A percentile compares a stretch with the other conserved stretches of the same genome.
phyloP scores from a whole-genome alignment of 2,329 filamentous ascomycete genomes.

The Nigrograna mackinnonii region DNA sequence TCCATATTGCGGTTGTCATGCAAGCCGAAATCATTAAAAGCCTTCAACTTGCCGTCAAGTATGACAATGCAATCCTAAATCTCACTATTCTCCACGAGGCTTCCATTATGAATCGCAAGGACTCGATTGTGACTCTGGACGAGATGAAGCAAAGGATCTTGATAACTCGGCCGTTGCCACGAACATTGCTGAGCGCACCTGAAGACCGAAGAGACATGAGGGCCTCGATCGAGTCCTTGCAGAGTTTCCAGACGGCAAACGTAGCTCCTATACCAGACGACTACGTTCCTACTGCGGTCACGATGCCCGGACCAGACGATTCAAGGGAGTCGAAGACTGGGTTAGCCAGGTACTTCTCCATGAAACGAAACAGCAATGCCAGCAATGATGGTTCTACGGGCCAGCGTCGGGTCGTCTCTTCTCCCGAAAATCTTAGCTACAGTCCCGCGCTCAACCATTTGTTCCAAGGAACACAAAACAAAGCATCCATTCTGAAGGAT shows the following conservation, averaged over 20 bases:
- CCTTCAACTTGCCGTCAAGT: conserved; percentile 41
- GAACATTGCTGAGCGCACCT: conserved; percentile 13
- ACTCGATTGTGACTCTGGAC: conserved; percentile 36
- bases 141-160: conserved; percentile 43
- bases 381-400: conserved; percentile 8
- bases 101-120: conserved; percentile 37
- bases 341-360: conserved; percentile 25
- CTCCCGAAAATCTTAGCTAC: conserved; percentile 14
- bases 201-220: conserved; percentile 5
- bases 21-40: conserved; percentile 45
- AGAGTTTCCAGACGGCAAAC: conserved; percentile 16
- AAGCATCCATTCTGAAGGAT: conserved; percentile 28
- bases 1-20: conserved; percentile 43
- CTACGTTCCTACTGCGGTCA: conserved; percentile 23
- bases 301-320: conserved; percentile 13
- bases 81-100: conserved; percentile 40
- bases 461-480: conserved; percentile 20
- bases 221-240: conserved; percentile 13
- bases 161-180: conserved; percentile 21
- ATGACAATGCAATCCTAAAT: conserved; percentile 37
- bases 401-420: conserved; percentile 4
- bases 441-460: conserved; percentile 26
- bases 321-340: conserved; percentile 17
- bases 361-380: conserved; percentile 17
- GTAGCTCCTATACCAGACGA: conserved; percentile 12